Percentiles rank a stretch among this genome's conserved stretches.
Conservation (phyloP, 192 early-diverging fungal genomes). For the Powellomyces hirtus region DNA sequence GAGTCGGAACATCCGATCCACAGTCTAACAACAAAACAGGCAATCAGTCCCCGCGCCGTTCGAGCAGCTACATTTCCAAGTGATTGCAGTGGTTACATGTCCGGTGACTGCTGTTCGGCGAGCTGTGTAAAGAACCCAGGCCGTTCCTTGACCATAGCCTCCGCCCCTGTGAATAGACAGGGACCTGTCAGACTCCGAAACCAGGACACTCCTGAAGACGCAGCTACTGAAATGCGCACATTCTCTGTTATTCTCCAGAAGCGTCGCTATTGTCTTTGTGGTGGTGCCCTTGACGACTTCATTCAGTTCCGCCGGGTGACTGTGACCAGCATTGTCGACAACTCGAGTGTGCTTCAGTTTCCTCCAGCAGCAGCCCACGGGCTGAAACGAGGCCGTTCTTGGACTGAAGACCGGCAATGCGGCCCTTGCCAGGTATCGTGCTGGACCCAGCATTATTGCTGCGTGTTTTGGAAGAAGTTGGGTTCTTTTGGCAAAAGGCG, state of each 20-base stretch:
- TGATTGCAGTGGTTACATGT: slow-evolving; percentile 26
- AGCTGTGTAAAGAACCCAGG: slow-evolving; percentile 71
- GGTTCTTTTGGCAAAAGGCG: too few species aligned
- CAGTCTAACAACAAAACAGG: neutral
- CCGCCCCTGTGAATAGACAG: slow-evolving; percentile 22
- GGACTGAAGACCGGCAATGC: too few species aligned
- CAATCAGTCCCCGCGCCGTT: neutral
- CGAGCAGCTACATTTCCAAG: neutral
- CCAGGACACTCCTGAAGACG: neutral
- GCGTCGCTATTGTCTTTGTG: neutral
- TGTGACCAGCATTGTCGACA: too few species aligned
- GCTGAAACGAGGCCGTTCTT: too few species aligned
- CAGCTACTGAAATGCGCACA: neutral
- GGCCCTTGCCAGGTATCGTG: too few species aligned
- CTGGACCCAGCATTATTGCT: too few species aligned
- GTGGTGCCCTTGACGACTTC: too few species aligned
- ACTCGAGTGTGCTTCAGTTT: too few species aligned
- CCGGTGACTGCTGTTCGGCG: slow-evolving; percentile 71
- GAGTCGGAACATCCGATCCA: slow-evolving; percentile 94
- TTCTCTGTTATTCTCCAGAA: slow-evolving; percentile 22
- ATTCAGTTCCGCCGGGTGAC: too few species aligned
- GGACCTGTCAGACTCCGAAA: neutral
- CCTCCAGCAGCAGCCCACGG: too few species aligned
- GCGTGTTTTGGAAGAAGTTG: too few species aligned
- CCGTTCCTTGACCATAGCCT: slow-evolving; percentile 35